Percentiles rank a stretch among this genome's conserved stretches.
These are phyloP conservation scores for Scheffersomyces lignicola DNA, from an alignment of 1,139 yeast genomes.

Conservation along the genomic window DNA sequence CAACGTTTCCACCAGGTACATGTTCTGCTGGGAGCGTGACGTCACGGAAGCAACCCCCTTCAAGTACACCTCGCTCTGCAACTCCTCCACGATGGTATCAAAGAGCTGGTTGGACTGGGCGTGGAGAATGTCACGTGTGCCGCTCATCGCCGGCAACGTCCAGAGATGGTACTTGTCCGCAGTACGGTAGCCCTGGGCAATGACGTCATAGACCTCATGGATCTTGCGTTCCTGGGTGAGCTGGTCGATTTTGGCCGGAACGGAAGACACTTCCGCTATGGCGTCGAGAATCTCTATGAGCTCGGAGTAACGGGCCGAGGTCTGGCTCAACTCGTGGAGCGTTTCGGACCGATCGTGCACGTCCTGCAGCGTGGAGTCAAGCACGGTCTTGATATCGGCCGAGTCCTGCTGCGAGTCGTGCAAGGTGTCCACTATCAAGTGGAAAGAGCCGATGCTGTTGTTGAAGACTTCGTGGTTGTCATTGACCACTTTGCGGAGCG, in stretches of 20 bases:
- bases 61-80: conserved; percentile 70
- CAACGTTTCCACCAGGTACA: conserved; percentile 29
- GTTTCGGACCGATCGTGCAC: conserved; percentile 56
- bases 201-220: conserved; percentile 63
- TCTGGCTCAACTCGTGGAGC: conserved; percentile 63
- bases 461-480: conserved; percentile 86
- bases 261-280: conserved; percentile 59
- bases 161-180: conserved; percentile 65
- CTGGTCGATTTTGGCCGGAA: conserved; percentile 66
- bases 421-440: conserved; percentile 56
- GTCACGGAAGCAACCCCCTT: conserved; percentile 27
- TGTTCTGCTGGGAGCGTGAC: conserved; percentile 6
- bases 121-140: conserved; percentile 58
- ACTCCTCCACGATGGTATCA: conserved; percentile 74
- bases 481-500: conserved; percentile 70
- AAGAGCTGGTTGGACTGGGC: conserved; percentile 66
- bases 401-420: conserved; percentile 59
- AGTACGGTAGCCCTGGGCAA: conserved; percentile 54
- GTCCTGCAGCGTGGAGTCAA: conserved; percentile 51
- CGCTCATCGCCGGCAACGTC: conserved; percentile 59
- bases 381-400: conserved; percentile 48
- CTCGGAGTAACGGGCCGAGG: conserved; percentile 62
- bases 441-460: conserved; percentile 76
- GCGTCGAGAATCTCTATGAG: conserved; percentile 70
- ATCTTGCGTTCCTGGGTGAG: conserved; percentile 68